Conservation (phyloP, 306 rosid genomes). For the Cyamopsis tetragonoloba region DNA sequence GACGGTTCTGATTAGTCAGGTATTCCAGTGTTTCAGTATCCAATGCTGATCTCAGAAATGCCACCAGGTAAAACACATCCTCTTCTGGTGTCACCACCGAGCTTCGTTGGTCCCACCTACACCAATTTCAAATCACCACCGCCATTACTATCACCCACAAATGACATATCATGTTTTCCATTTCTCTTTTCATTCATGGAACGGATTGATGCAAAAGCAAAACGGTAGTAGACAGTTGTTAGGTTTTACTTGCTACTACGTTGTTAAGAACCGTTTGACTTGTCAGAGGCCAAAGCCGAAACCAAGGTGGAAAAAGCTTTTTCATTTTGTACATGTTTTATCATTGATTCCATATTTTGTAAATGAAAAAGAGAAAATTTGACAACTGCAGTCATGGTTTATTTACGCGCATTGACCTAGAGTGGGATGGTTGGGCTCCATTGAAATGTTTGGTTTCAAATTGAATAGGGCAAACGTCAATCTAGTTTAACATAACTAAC, state of each 20-base stretch:
- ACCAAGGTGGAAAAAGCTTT: background rate
- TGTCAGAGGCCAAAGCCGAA: slow-evolving; percentile 18
- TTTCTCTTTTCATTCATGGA: slow-evolving; percentile 12
- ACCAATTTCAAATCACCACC: slow-evolving; percentile 14
- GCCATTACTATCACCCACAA: background rate
- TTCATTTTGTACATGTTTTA: background rate
- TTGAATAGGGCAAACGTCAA: too few relatives aligned
- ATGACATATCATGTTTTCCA: slow-evolving; percentile 18
- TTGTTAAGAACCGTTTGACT: slow-evolving; percentile 21
- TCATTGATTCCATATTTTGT: background rate
- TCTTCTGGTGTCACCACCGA: slow-evolving; percentile 85
- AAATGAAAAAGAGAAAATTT: background rate
- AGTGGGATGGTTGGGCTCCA: background rate
- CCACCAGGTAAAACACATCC: slow-evolving; percentile 89
- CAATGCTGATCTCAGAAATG: slow-evolving; percentile 78
- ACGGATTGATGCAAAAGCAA: too few relatives aligned
- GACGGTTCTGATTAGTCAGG: slow-evolving; percentile 70
- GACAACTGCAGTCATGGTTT: background rate
- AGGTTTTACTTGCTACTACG: slow-evolving; percentile 13
- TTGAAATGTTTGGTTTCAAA: too few relatives aligned
- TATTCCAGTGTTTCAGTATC: slow-evolving; percentile 59
- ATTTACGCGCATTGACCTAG: background rate
- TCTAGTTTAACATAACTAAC: too few relatives aligned
- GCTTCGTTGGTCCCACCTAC: slow-evolving; percentile 84
- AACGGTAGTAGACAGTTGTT: slow-evolving; percentile 13